Evolutionary conservation across 495 filamentous ascomycete genomes (phyloP).

Genomic region (Penicillium fimorum): DNA sequence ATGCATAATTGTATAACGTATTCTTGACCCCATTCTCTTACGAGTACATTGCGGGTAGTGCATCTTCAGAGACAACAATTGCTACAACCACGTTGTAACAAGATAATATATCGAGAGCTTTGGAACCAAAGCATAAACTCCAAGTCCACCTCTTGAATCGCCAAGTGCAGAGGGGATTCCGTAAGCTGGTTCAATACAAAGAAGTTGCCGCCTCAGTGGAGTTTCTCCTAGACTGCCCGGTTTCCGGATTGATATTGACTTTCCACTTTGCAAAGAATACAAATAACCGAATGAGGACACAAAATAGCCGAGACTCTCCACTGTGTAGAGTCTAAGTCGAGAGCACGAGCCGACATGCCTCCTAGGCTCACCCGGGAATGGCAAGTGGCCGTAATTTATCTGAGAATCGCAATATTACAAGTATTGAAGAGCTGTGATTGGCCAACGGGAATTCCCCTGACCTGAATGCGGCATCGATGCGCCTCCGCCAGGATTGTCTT

Average conservation of each 20-base stretch:
- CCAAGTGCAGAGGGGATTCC: too few species aligned
- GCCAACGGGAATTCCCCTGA: background rate
- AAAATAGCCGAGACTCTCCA: background rate
- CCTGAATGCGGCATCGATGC: conserved; percentile 19
- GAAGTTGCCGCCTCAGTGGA: background rate
- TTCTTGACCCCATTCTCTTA: background rate
- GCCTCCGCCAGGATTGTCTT: conserved; percentile 5
- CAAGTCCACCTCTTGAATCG: too few species aligned
- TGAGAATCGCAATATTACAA: background rate
- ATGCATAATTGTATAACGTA: background rate
- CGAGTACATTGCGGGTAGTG: background rate
- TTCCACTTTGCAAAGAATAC: background rate
- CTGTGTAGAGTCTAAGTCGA: background rate
- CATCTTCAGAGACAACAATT: background rate
- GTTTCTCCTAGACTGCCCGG: too few species aligned
- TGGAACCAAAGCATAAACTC: background rate
- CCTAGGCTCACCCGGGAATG: background rate
- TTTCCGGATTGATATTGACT: background rate
- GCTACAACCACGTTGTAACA: background rate
- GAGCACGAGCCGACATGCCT: background rate
- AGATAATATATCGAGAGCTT: background rate
- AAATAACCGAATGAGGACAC: background rate
- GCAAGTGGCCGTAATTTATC: background rate
- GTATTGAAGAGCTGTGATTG: conserved; percentile 5
- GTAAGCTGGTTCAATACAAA: too few species aligned